A percentile compares a stretch with the other conserved stretches of the same genome.
Evolutionary conservation across 2,329 filamentous ascomycete species (phyloP).

Genomic region (Phoma herbarum): DNA sequence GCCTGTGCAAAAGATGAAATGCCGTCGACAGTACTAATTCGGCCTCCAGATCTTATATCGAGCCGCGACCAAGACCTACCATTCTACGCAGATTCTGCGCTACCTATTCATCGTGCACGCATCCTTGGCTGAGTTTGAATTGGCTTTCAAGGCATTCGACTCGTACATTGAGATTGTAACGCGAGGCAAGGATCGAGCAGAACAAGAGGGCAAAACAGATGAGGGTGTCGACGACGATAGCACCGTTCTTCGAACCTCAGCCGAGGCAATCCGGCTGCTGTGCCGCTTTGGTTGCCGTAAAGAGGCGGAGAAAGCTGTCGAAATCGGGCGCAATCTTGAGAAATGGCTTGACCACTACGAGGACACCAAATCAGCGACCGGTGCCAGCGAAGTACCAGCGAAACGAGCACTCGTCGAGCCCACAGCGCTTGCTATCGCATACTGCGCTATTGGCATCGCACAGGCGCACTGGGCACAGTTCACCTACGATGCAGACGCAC

Average conservation of each 20-base stretch:
- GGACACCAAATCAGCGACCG: constrained; percentile 37
- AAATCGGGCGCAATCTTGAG: constrained; percentile 75
- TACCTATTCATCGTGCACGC: constrained; percentile 89
- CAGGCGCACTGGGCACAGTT: constrained; percentile 87
- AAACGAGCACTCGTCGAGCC: constrained; percentile 61
- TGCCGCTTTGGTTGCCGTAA: constrained; percentile 80
- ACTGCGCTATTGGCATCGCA: constrained; percentile 85
- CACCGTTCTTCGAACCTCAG: constrained; percentile 77
- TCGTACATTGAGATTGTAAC: constrained; percentile 90
- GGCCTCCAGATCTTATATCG: constrained; percentile 78
- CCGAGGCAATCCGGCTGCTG: constrained; percentile 80
- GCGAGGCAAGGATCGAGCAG: constrained; percentile 82
- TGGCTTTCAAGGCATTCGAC: constrained; percentile 89
- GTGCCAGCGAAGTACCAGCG: constrained; percentile 40
- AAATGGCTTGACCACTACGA: constrained; percentile 72
- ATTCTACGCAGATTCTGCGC: constrained; percentile 88
- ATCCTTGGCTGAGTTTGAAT: constrained; percentile 86
- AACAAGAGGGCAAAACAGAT: constrained; percentile 75
- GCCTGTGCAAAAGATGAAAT: neutral
- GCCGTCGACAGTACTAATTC: constrained; percentile 8
- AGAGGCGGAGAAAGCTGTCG: constrained; percentile 80
- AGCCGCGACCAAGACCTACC: constrained; percentile 91
- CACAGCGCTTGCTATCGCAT: constrained; percentile 69
- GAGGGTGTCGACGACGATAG: constrained; percentile 80
- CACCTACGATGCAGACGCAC: constrained; percentile 76